A percentile compares a stretch with the other conserved stretches of the same genome.
These are phyloP conservation scores for Lecanoromycetidae sp. DNA, from an alignment of 2,329 filamentous ascomycete genomes.

Conservation along the genomic window DNA sequence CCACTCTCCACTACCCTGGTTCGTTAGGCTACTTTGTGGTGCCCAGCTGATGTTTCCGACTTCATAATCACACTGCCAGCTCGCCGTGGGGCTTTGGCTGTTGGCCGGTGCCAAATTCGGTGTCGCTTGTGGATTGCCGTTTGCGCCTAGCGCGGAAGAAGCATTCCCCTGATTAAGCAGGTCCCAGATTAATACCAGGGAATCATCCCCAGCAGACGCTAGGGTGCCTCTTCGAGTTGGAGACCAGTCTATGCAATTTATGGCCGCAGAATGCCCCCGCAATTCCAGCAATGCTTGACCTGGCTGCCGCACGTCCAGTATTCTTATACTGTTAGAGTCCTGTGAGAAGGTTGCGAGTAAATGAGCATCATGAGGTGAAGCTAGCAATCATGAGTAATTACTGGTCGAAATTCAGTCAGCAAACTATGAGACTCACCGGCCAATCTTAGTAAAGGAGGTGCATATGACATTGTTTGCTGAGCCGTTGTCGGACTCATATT, in stretches of 20 bases:
- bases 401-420: neutral
- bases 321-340: constrained; percentile 83
- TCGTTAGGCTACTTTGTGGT: constrained; percentile 53
- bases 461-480: constrained; percentile 58
- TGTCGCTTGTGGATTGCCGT: constrained; percentile 24
- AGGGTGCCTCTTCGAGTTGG: constrained; percentile 74
- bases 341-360: constrained; percentile 94
- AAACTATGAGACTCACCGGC: constrained; percentile 33
- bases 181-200: constrained; percentile 86
- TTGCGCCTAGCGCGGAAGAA: constrained; percentile 33
- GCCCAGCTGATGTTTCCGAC: constrained; percentile 78
- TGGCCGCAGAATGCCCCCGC: constrained; percentile 68
- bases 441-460: constrained; percentile 60
- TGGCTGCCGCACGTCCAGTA: constrained; percentile 90
- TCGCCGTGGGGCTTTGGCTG: constrained; percentile 56
- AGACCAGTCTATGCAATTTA: constrained; percentile 96
- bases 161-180: constrained; percentile 56
- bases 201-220: constrained; percentile 85
- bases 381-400: constrained; percentile 29
- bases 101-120: constrained; percentile 39
- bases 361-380: constrained; percentile 89
- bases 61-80: constrained; percentile 79
- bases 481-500: constrained; percentile 60
- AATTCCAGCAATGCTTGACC: constrained; percentile 91
- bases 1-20: constrained; percentile 70